Conservation (phyloP, 176 grass and related monocot genomes). For the Poa pratensis region DNA sequence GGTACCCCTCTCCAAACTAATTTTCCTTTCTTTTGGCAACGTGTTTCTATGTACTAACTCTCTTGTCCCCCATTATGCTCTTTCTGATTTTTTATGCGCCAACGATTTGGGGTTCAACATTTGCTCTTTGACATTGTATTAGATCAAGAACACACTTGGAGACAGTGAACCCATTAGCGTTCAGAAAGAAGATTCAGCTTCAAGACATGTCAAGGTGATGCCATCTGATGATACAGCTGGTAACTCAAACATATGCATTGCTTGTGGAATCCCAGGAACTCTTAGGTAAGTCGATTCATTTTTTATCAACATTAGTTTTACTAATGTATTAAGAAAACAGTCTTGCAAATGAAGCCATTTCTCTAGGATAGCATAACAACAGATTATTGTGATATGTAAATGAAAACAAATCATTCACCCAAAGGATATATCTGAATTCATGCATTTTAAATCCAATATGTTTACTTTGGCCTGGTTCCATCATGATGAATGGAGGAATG, state of each 20-base stretch:
- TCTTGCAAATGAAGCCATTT: neutral
- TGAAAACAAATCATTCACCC: neutral
- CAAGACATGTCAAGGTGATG: constrained; percentile 13
- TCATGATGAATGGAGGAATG: neutral
- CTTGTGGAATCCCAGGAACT: constrained; percentile 58
- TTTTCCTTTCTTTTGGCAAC: too few species aligned
- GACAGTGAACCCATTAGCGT: too few species aligned
- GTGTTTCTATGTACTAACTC: neutral
- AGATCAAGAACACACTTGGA: constrained; percentile 32
- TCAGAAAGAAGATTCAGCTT: constrained; percentile 47
- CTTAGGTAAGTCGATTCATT: constrained; percentile 57
- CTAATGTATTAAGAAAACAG: neutral
- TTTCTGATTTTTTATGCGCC: constrained; percentile 20
- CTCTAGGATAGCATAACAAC: constrained; percentile 20
- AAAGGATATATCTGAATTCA: neutral
- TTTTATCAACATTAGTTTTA: constrained; percentile 18
- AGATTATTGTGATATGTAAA: neutral
- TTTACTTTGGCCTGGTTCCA: neutral
- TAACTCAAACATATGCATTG: constrained; percentile 46
- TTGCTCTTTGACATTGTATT: constrained; percentile 33
- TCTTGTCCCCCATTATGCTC: neutral
- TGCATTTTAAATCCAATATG: neutral
- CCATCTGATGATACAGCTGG: constrained; percentile 41
- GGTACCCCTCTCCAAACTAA: constrained; percentile 25
- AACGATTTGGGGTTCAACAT: neutral